Base-by-base conservation (phyloP, 2,329 filamentous ascomycete species). In the Fusarium newnesense region DNA sequence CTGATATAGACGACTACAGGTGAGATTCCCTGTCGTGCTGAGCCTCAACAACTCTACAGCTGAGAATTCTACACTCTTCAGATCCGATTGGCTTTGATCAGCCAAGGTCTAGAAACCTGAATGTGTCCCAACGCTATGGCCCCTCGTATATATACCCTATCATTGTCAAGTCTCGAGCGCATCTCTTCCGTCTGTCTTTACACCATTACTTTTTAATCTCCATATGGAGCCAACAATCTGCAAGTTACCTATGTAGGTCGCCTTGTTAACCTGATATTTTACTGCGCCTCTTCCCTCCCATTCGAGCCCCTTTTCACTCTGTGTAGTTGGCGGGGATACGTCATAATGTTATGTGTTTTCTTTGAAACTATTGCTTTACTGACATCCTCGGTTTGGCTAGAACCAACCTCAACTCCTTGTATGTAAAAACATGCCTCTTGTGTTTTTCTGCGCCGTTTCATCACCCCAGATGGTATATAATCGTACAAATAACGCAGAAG, bases 391-490 rank as follows among this genome's bases (percentile, higher is more conserved):
- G 67, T 42, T 52, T 70, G 62, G 54, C 43, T 56, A 50, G n/a
- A 64, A 58, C 54, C 53, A 70, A 32, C 40, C 49, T 50, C 47
- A 67, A 66, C 68, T 70, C 54, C 60, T 28, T 63, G 37, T 72
- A 47, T 46, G 32, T 70, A 24, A 61, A 72, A 61, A 53, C 69
- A 72, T 56, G 57, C 62, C 42, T 57, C 60, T 56, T 70, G 34
- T 73, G 67, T 59, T 72, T 73, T 74, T 75, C 60, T 66, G 60
- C 72, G 68, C 72, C 69, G 24, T 58, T 69, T 67, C 60, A 57
- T 74, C 71, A 57, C 61, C 64, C 64, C 57, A 39, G 43, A 65
- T 74, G 72, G 72, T 74, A 75, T 74, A 75, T 74, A 75, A 53
- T 74, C 69, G 37, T 74, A 74, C 72, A 74, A 43, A 60, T 66